phyloP scores from a whole-genome alignment of 441 rosid species.

The Erodium texanum region DNA sequence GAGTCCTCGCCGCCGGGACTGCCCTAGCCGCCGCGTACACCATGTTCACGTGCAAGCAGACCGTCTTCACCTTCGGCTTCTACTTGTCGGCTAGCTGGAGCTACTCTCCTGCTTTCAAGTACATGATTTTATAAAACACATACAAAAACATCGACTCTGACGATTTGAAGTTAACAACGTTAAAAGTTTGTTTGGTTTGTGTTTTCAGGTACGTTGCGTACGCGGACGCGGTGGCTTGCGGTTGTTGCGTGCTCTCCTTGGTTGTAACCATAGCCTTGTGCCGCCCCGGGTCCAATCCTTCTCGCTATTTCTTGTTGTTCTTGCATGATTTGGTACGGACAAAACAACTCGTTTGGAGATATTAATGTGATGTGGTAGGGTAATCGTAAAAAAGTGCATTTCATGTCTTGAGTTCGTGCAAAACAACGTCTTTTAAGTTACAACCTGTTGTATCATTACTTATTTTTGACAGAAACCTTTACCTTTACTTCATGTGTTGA shows the following conservation, averaged over 20 bases:
- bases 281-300: neutral
- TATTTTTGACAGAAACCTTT: too few relatives aligned
- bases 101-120: constrained; percentile 9
- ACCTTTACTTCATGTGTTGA: too few relatives aligned
- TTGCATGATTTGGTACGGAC: constrained; percentile 6
- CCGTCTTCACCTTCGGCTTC: neutral
- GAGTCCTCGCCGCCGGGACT: neutral
- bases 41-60: constrained; percentile 10
- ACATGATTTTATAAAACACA: too few relatives aligned
- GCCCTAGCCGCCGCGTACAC: neutral
- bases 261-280: neutral
- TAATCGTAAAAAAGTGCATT: too few relatives aligned
- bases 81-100: neutral
- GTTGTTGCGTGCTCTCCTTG: constrained; percentile 3
- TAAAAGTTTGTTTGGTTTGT: too few relatives aligned
- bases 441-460: too few relatives aligned
- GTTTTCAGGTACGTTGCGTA: constrained; percentile 7
- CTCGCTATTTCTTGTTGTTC: constrained; percentile 1
- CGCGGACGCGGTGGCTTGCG: constrained; percentile 10
- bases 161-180: too few relatives aligned
- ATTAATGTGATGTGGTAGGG: too few relatives aligned
- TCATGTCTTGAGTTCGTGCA: too few relatives aligned
- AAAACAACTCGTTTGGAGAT: too few relatives aligned
- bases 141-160: too few relatives aligned
- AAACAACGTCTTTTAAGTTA: too few relatives aligned